Conservation (phyloP, 208 protist species). For the Leishmania martiniquensis region DNA sequence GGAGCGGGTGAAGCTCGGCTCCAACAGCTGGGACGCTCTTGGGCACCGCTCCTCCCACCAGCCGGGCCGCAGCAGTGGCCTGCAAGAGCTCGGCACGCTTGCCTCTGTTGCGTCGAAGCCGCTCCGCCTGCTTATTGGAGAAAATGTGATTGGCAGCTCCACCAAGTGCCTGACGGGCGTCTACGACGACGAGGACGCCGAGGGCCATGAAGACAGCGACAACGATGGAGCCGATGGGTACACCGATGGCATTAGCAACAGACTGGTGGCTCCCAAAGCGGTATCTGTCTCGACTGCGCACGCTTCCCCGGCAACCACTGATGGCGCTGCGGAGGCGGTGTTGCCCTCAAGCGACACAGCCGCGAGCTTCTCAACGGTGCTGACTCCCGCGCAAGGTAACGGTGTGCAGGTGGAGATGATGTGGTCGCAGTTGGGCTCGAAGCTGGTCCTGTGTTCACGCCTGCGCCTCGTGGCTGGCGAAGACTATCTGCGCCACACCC, state of each 20-base stretch:
- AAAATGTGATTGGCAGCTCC: slow-evolving; percentile 15
- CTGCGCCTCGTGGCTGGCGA: slow-evolving; percentile 50
- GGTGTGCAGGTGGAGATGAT: slow-evolving; percentile 63
- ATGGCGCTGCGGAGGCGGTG: not conserved
- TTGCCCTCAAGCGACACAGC: not conserved
- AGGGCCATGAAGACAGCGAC: not conserved
- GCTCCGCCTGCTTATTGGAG: slow-evolving; percentile 34
- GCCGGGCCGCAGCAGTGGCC: not conserved
- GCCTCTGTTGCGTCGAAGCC: slow-evolving; percentile 37
- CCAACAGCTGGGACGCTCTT: slow-evolving; percentile 14
- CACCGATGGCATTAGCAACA: not conserved
- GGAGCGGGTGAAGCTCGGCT: slow-evolving; percentile 15
- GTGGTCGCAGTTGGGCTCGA: slow-evolving; percentile 59
- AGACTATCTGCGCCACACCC: slow-evolving; percentile 43
- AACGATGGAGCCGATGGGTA: not conserved
- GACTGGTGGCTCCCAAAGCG: not conserved
- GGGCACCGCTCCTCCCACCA: not conserved
- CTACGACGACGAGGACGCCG: slow-evolving; percentile 9
- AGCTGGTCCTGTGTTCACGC: slow-evolving; percentile 47
- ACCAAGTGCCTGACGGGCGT: slow-evolving; percentile 16
- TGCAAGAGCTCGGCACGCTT: slow-evolving; percentile 46
- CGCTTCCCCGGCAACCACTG: not conserved
- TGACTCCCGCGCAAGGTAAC: slow-evolving; percentile 39
- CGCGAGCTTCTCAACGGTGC: slow-evolving; percentile 26
- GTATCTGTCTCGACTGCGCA: no score